These are phyloP conservation scores for Auricularia auricula-judae DNA, from an alignment of 768 basidiomycete species.

Conservation along the genomic window DNA sequence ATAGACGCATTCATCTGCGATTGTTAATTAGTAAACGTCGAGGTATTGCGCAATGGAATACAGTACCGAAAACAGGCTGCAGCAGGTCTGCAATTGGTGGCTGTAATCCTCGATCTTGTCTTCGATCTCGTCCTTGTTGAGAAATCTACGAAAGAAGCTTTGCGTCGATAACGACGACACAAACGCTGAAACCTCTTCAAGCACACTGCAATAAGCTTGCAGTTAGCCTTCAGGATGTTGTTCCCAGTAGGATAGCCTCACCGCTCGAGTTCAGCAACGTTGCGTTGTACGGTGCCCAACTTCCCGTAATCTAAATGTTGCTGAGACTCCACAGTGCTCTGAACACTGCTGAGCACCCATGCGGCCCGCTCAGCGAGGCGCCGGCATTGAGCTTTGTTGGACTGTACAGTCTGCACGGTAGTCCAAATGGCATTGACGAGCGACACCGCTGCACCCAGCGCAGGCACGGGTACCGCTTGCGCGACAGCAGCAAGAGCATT, in stretches of 20 bases:
- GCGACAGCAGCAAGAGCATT: no score
- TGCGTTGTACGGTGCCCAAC: background rate
- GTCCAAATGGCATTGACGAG: background rate
- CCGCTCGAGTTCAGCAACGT: background rate
- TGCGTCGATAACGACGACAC: background rate
- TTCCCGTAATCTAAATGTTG: background rate
- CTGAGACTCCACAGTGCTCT: background rate
- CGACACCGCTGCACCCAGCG: background rate
- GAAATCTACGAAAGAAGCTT: background rate
- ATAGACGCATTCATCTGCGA: background rate
- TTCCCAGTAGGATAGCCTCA: background rate
- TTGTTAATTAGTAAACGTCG: background rate
- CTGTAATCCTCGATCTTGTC: background rate
- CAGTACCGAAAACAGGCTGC: background rate
- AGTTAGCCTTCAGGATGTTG: background rate
- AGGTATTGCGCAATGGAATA: background rate
- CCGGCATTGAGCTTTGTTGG: background rate
- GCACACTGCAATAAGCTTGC: background rate
- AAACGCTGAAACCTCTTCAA: background rate
- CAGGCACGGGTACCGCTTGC: no score
- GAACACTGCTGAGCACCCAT: background rate
- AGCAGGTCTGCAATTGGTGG: background rate
- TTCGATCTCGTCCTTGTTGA: background rate
- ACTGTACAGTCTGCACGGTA: background rate
- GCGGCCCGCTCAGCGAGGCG: background rate